Evolutionary conservation across 768 basidiomycete genomes (phyloP), one percentile per base, ranked within the genome.

Genomic region (Pulveroboletus frians): DNA sequence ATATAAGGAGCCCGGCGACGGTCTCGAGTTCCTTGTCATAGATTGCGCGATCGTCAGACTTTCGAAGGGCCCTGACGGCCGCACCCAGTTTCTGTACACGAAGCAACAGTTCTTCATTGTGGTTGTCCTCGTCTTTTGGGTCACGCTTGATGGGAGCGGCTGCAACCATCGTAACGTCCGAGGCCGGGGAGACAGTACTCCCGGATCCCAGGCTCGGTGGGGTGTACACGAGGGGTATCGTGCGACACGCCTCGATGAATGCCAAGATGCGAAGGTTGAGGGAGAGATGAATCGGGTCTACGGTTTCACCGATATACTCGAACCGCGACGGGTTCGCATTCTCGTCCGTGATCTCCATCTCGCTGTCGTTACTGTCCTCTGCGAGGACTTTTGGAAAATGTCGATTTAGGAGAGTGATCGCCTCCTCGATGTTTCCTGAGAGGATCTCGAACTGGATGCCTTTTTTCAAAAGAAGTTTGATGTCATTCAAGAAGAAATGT

Each of bases 241-340:
- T 85, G 26, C 92, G 81, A 54, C 90, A 83, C 18, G 84, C 78
- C 67, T 97, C 94, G 60, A 89, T 83, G 70, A 96, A 97, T 2
- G 81, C 79, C 36, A 88, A 83, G 41, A 96, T 88, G 43, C 85
- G 85, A 34, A 97, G 81, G 62, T 96, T 93, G 52, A 97, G 77
- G 15, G 74, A 72, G 45, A 95, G 75, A 58, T 92, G 89, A 2
- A 73, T 66, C n/a, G 92, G 85, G 40, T 85, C 75, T 6, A 91
- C 85, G 2, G 80, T 84, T 3, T 80, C 69, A 21, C 79, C 70
- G 18, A 78, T 64, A 54, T 80, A 85, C 48, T 76, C 68, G 37
- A 77, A 66, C 31, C 62, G 64, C 57, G 71, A 34, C 57, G 68
- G 51, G 58, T 71, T 51, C 46, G 47, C 46, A 27, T 66, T 53